These are phyloP conservation scores for Alternaria atra DNA, from an alignment of 2,329 filamentous ascomycete species.

Conservation along the genomic window DNA sequence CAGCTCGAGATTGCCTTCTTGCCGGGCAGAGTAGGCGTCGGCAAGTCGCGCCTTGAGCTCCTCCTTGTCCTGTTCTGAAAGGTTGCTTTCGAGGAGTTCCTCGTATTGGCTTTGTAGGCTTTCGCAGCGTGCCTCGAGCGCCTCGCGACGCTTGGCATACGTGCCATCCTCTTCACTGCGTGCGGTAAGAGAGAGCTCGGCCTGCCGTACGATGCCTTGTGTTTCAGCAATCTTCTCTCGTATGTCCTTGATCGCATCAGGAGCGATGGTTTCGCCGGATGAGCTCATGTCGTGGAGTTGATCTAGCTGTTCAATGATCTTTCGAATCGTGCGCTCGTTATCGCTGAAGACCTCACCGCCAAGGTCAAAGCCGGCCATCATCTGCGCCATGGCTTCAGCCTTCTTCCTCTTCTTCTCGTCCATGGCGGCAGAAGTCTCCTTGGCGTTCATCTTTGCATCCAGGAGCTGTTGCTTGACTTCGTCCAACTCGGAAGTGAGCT, in stretches of 20 bases:
- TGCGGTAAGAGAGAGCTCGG: slow-evolving; percentile 84
- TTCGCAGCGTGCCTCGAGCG: slow-evolving; percentile 79
- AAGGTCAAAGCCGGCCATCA: slow-evolving; percentile 99
- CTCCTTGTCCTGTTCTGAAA: slow-evolving; percentile 79
- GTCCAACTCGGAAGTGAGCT: slow-evolving; percentile 90
- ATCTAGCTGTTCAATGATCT: slow-evolving; percentile 85
- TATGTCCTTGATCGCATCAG: slow-evolving; percentile 81
- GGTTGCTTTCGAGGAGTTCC: slow-evolving; percentile 78
- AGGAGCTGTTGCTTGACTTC: slow-evolving; percentile 96
- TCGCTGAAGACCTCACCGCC: slow-evolving; percentile 92
- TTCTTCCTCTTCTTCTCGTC: slow-evolving; percentile 99
- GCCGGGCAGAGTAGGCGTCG: slow-evolving; percentile 77
- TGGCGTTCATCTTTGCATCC: slow-evolving; percentile 95
- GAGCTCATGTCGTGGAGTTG: slow-evolving; percentile 78
- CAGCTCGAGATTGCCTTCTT: slow-evolving; percentile 76
- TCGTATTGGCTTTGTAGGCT: slow-evolving; percentile 85
- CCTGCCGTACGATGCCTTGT: slow-evolving; percentile 90
- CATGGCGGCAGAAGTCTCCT: slow-evolving; percentile 86
- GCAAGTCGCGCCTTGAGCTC: slow-evolving; percentile 84
- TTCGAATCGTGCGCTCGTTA: slow-evolving; percentile 85
- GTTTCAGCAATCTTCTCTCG: slow-evolving; percentile 84
- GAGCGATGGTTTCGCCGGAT: slow-evolving; percentile 78
- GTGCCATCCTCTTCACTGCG: slow-evolving; percentile 70
- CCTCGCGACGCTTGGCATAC: slow-evolving; percentile 71
- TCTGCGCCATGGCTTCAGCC: slow-evolving; percentile 99